Evolutionary conservation across 2,329 filamentous ascomycete genomes (phyloP).

Genomic region (Pseudogymnoascus sp.): DNA sequence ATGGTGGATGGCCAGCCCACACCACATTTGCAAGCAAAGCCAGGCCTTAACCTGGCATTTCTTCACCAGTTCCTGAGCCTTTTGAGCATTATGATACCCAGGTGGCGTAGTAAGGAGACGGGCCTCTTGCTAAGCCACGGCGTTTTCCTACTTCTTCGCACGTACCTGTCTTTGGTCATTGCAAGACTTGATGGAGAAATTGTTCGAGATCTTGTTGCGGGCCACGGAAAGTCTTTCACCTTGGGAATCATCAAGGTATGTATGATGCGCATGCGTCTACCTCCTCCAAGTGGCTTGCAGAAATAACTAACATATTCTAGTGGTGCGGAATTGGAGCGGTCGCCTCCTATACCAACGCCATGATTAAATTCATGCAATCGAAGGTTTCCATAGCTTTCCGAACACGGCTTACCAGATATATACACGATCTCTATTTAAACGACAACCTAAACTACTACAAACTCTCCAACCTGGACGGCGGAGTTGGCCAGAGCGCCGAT

Average conservation of each 20-base stretch:
- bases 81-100: conserved; percentile 94
- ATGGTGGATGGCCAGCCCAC: conserved; percentile 55
- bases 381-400: conserved; percentile 98
- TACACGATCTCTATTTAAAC: conserved; percentile 93
- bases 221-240: conserved; percentile 79
- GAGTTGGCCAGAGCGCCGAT: conserved; percentile 83
- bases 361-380: conserved; percentile 97
- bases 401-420: conserved; percentile 87
- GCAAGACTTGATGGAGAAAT: conserved; percentile 92
- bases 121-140: conserved; percentile 83
- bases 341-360: conserved; percentile 94
- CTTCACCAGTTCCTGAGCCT: conserved; percentile 93
- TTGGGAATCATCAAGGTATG: conserved; percentile 74
- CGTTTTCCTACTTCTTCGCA: conserved; percentile 80
- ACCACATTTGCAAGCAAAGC: conserved; percentile 74
- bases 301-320: conserved; percentile 27
- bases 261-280: conserved; percentile 10
- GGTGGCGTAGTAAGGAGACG: conserved; percentile 93
- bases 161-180: conserved; percentile 88
- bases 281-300: conserved; percentile 9
- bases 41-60: conserved; percentile 90
- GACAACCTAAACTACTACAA: conserved; percentile 96
- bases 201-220: conserved; percentile 90
- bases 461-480: conserved; percentile 83
- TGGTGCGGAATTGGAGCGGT: conserved; percentile 93